phyloP scores from a whole-genome alignment of 345 rosid genomes.

The Mangifera indica region DNA sequence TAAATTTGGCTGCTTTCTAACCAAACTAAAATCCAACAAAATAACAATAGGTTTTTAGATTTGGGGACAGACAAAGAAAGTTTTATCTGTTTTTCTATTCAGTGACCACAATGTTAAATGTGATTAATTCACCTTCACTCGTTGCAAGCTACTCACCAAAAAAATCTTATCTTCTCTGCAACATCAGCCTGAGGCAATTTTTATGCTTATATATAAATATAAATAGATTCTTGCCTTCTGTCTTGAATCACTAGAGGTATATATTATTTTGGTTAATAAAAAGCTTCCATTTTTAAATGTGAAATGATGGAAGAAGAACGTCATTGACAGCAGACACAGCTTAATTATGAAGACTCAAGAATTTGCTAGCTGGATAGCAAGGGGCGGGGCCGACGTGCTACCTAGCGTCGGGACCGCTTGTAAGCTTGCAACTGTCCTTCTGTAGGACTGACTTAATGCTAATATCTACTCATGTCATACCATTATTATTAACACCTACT shows the following conservation, averaged over 20 bases:
- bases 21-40: neutral
- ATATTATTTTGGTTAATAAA: neutral
- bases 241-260: neutral
- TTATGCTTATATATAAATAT: no score
- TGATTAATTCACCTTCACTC: neutral
- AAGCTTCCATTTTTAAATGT: neutral
- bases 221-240: neutral
- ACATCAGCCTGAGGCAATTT: neutral
- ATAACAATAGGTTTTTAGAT: neutral
- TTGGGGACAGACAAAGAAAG: neutral
- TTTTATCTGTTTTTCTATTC: neutral
- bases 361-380: no score
- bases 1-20: neutral
- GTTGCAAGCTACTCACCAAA: conserved; percentile 13
- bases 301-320: neutral
- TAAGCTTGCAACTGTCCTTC: no score
- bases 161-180: conserved; percentile 22
- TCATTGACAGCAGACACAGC: neutral
- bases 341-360: no score
- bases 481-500: no score
- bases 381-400: no score
- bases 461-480: no score
- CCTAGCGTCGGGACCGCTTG: no score
- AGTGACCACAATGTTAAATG: neutral
- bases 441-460: no score